Evolutionary conservation across 495 filamentous ascomycete species (phyloP), one percentile per base, ranked within the genome.

Genomic region (Parathielavia hyrcaniae): DNA sequence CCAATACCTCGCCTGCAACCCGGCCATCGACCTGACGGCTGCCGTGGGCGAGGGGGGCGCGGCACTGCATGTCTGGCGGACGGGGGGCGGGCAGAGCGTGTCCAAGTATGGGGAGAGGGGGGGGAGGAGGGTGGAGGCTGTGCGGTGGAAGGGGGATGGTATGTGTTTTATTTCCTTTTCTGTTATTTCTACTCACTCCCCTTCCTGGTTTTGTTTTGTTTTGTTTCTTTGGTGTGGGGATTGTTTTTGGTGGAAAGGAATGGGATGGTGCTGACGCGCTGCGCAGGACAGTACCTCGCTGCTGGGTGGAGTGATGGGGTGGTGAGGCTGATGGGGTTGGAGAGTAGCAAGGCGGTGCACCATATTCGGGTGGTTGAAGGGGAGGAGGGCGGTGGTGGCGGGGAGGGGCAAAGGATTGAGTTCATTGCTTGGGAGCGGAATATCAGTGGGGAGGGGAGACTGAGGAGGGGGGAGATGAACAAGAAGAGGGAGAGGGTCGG

Each of bases 61-160:
- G 5, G 83, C 87, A 3, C 86, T 92, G 45, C 60, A 61, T 64
- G 83, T 87, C 7, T 81, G 68, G 73, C 74, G 70, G 54, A n/a
- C n/a, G n/a, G 70, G 66, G 61, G 77, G 70, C 61, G 73, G 68
- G n/a, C 71, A 73, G 59, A 51, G 69, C 22, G 69, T 79, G 10
- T 71, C 72, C 13, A 77, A 73, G 65, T 70, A 70, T 35, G 73
- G 67, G 39, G 80, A 83, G 57, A 73, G 69, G 36, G 79, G 51
- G 23, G 79, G 51, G 23, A 50, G 78, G n/a, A 77, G 77, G 59
- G 77, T 83, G 34, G 71, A 79, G 48, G 77, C 71, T 47, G 61
- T 91, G 44, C 72, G 69, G 51, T 95, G 90, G 91, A 93, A 92
- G 70, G 80, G 79, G 48, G 87, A 93, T 70, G 91, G 90, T 88